Base-by-base conservation (phyloP, 345 rosid species). In the Rhizophora apiculata region DNA sequence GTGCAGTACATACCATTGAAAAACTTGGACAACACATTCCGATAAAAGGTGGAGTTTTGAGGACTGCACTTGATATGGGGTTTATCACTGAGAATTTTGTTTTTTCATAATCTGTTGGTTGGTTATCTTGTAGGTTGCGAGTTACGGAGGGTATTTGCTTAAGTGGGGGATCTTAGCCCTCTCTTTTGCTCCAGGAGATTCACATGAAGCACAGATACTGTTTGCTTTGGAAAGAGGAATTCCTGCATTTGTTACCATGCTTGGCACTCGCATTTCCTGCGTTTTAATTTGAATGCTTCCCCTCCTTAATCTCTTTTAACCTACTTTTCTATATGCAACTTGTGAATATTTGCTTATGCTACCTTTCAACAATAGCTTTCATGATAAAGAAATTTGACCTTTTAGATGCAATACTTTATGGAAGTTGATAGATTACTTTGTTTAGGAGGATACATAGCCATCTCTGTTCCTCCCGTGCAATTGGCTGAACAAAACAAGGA, bases 41-140 rank as follows among this genome's bases (percentile, higher is more conserved):
- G 1, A 75, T 95, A 9, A 76, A 72, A 11, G 84, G 82, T 5
- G 98, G 98, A 58, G 79, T 80, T 76, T 73, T 95, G 31, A 80
- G 99, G 79, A 92, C 98, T 78, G 99, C 96, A 21, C 99, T 95
- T 73, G 99, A 95, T 64, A 92, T 92, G 98, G 98, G 98, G 36
- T 64, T 54, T 27, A 18, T 58, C n/a, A 36, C 48, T 72, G 30
- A 43, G 46, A 49, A 18, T 67, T 62, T 32, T 31, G 4, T 31
- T 31, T 31, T 31, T 31, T 31, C 32, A 4, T 31, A 31, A 24
- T 34, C 9, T 20, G 24, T 24, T 24, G 24, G 51, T 57, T 70
- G 11, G 36, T 71, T 53, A 6, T 36, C 61, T 77, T 71, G 57
- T 68, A 90, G 99, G 99, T 92, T 60, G 99, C 99, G 19, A 95